Evolutionary conservation across 495 filamentous ascomycete species (phyloP).

Genomic region (Podospora pseudopauciseta): DNA sequence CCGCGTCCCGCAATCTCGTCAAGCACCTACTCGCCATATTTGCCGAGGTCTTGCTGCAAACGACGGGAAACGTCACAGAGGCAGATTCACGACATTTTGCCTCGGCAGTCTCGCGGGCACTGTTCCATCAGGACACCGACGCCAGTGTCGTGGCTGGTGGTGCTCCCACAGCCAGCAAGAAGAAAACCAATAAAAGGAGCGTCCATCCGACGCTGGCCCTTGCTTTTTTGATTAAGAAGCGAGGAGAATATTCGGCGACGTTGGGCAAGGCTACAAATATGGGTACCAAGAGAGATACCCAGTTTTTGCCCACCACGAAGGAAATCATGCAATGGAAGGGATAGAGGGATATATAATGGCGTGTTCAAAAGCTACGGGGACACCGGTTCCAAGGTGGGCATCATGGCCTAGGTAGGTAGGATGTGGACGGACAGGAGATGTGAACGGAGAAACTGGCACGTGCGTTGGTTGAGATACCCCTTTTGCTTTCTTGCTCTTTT

Average conservation of each 20-base stretch:
- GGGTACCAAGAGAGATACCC: constrained; percentile 12
- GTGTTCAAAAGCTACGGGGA: background rate
- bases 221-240: constrained; percentile 31
- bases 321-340: constrained; percentile 37
- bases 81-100: constrained; percentile 28
- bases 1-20: constrained; percentile 25
- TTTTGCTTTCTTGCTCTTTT: constrained; percentile 5
- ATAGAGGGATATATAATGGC: background rate
- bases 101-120: constrained; percentile 22
- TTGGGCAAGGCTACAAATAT: constrained; percentile 8
- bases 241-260: constrained; percentile 25
- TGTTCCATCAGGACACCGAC: constrained; percentile 26
- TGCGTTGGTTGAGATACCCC: constrained; percentile 8
- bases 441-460: background rate
- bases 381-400: background rate
- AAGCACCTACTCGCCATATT: constrained; percentile 30
- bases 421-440: background rate
- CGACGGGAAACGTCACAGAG: constrained; percentile 14
- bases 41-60: constrained; percentile 23
- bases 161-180: background rate
- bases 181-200: constrained; percentile 11
- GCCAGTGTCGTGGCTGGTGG: background rate
- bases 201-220: constrained; percentile 31
- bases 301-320: constrained; percentile 31
- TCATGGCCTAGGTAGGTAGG: background rate